Base-by-base conservation (phyloP, 495 filamentous ascomycete genomes). In the Paragyromitra xinjiangensis region DNA sequence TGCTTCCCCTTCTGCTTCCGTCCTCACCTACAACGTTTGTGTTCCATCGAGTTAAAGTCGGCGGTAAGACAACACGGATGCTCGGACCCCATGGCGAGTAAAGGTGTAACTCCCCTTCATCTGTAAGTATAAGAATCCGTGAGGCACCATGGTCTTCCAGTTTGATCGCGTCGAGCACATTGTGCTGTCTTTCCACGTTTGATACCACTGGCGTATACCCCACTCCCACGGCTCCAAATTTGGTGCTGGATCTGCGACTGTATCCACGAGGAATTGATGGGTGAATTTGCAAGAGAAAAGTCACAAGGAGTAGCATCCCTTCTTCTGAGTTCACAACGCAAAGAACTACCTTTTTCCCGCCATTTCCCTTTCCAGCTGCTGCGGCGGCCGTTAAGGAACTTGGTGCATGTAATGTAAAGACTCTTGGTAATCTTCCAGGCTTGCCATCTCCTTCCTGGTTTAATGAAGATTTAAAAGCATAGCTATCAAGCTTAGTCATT, bases 61-160 rank as follows among this genome's bases (percentile, higher is more conserved):
- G 40, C 2, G 89, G 88, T 14, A 90, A 75, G 14, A 86, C 83
- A 7, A 94, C 80, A 29, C 87, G 89, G 24, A 88, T 88, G 2
- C 88, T 83, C 56, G 86, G 85, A 44, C 90, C 88, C 92, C 93
- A 95, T 6, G 92, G 92, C 6, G 91, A 92, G 83, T 93, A 92
- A 48, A 94, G 80, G 53, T 88, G 91, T 37, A 97, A 83, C 75
- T 90, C 87, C 11, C 88, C 88, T 29, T 87, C 87, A 69, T 89
- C 87, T n/a, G 88, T 90, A 22, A 97, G 85, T 29, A 92, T 88
- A 14, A 95, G 83, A 51, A 95, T 89, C 45, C 90, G 88, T 12
- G 91, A 90, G 29, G 90, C 84, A 0, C 86, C 86, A 11, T 91
- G 89, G 83, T 95, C 93, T 4, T 88, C 86, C 66, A 95, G 82